Base-by-base conservation (phyloP, 1,139 yeast genomes). In the Spathaspora sp. region DNA sequence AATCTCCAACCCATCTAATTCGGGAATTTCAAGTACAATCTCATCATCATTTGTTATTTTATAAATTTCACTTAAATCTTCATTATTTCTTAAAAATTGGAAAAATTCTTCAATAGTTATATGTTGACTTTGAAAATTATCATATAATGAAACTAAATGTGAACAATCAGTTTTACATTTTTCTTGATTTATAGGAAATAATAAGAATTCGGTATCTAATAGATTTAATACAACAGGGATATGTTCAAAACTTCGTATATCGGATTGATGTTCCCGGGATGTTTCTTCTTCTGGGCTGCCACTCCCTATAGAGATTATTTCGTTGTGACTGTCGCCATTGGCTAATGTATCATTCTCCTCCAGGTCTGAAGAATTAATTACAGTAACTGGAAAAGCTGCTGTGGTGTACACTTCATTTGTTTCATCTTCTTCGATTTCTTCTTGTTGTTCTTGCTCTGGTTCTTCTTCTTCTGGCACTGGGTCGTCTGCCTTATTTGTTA, bases 11-110 rank as follows among this genome's bases (percentile, higher is more conserved):
- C 57, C 54, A 10, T 55, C 58, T 38, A 76, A 54, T 51, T 71
- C 73, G 0, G 68, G 67, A 15, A 74, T 56, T 8, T 52, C 55
- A 18, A 76, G 50, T 2, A 59, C 59, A 43, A 70, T 56, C 48
- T 70, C 79, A 38, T 67, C 65, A 10, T 60, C 57, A 4, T 56
- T 55, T 7, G 59, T 52, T 38, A 69, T 64, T 17, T 55, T 52
- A 26, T 57, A 61, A 7, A 64, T 53, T 23, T 64, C 70, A 20
- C 56, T 56, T 45, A 68, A 55, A 48, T 62, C 69, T 26, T 59
- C 65, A 46, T 65, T 64, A 5, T 51, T 48, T 44, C 75, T 52
- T 16, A 70, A 53, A 11, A 56, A 47, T 2, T 52, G 57, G 49
- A 69, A 68, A 23, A 70, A 57, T 18, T 59, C 63, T 25, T 57